Percentiles rank a stretch among this genome's conserved stretches.
Conservation (phyloP, 2,329 filamentous ascomycete species). For the Periconia sp. region DNA sequence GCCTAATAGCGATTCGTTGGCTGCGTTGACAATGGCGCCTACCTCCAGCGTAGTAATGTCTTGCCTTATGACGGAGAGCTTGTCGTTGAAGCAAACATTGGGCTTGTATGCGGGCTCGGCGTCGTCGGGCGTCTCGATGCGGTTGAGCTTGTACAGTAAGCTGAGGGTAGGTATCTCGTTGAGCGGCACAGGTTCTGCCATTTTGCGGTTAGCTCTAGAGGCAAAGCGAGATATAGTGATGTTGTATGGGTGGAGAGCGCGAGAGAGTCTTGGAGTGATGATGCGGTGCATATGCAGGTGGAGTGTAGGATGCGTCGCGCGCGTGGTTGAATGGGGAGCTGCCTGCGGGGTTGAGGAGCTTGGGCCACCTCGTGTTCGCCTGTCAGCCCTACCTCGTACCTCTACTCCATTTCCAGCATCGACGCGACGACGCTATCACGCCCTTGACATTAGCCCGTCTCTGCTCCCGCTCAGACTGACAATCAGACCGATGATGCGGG, state of each 20-base stretch:
- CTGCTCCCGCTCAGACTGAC: too few relatives aligned
- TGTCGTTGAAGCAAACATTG: conserved; percentile 61
- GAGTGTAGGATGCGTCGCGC: not conserved
- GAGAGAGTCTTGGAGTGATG: not conserved
- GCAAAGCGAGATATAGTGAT: too few relatives aligned
- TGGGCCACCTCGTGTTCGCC: conserved; percentile 4
- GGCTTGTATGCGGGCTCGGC: conserved; percentile 19
- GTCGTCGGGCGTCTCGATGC: conserved; percentile 48
- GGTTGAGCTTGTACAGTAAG: conserved; percentile 68
- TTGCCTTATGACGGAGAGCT: conserved; percentile 71
- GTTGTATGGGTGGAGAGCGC: too few relatives aligned
- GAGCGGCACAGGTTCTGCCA: conserved; percentile 43
- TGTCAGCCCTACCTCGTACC: too few relatives aligned
- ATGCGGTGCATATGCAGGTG: not conserved
- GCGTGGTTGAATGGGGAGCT: too few relatives aligned
- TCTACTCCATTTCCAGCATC: not conserved
- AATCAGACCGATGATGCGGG: too few relatives aligned
- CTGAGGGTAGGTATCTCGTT: conserved; percentile 67
- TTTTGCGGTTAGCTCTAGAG: conserved; percentile 24
- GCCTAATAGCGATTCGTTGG: conserved; percentile 77
- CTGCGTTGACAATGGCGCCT: conserved; percentile 91
- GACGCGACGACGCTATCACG: too few relatives aligned
- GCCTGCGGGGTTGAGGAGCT: conserved; percentile 4
- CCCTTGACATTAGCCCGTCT: too few relatives aligned
- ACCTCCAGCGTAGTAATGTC: conserved; percentile 83